Conservation (phyloP, 495 filamentous ascomycete genomes). For the Annulohypoxylon stygium region DNA sequence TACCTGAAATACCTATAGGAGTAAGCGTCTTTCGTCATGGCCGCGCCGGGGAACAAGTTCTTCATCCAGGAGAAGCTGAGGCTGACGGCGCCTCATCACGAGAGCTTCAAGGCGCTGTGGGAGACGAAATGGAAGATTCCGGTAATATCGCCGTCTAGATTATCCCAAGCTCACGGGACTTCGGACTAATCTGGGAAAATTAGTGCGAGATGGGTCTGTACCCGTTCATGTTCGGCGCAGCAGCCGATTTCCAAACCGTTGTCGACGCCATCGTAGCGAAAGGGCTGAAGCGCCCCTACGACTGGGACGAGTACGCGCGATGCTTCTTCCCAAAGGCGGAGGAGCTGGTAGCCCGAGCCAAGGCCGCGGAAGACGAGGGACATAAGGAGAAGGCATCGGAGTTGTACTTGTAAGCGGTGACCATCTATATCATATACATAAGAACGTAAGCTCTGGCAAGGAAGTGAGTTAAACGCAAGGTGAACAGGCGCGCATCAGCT, state of each 20-base stretch:
- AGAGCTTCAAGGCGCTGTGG: conserved; percentile 76
- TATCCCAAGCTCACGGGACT: background rate
- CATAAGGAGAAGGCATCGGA: conserved; percentile 64
- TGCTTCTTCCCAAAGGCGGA: conserved; percentile 71
- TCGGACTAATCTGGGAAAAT: conserved; percentile 3
- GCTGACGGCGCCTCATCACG: conserved; percentile 64
- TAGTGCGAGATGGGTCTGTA: conserved; percentile 74
- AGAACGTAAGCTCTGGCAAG: background rate
- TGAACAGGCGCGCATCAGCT: conserved; percentile 66
- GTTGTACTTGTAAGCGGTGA: conserved; percentile 67
- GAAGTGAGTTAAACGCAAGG: no score
- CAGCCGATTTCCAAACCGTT: conserved; percentile 76
- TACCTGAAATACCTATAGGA: background rate
- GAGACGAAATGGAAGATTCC: conserved; percentile 80
- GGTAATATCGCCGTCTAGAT: conserved; percentile 51
- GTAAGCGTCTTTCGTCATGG: conserved; percentile 34
- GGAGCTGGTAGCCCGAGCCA: conserved; percentile 63
- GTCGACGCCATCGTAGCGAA: conserved; percentile 57
- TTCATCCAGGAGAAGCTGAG: conserved; percentile 46
- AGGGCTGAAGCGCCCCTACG: conserved; percentile 50
- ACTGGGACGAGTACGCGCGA: conserved; percentile 73
- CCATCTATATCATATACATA: background rate
- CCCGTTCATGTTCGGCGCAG: conserved; percentile 76
- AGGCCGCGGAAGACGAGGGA: conserved; percentile 60
- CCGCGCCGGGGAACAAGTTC: conserved; percentile 43